These are phyloP conservation scores for Erythrobasidium hasegawianum DNA, from an alignment of 1,284 basidiomycete genomes.

Conservation along the genomic window DNA sequence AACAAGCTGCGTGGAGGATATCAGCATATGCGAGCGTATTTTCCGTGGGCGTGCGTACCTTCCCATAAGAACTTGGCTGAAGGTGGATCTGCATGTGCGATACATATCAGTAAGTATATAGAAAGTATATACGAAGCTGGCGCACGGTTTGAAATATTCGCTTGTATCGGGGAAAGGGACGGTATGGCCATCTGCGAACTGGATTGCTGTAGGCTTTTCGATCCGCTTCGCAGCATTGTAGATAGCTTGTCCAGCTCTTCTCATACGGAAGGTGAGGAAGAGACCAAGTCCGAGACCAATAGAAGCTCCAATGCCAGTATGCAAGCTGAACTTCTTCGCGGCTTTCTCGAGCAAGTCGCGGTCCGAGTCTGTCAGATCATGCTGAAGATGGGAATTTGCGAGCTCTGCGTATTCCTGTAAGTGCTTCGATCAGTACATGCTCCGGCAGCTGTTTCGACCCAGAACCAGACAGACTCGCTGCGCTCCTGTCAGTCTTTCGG, in stretches of 20 bases:
- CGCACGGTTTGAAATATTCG: slow-evolving; percentile 29
- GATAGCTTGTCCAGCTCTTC: slow-evolving; percentile 20
- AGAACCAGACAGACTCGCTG: slow-evolving; percentile 3
- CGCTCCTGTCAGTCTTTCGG: slow-evolving; percentile 15
- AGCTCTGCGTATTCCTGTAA: slow-evolving; percentile 31
- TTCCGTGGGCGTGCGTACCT: not conserved
- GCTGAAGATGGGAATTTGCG: slow-evolving; percentile 18
- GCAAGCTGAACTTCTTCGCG: slow-evolving; percentile 11
- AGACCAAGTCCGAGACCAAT: slow-evolving; percentile 23
- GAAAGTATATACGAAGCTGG: not conserved
- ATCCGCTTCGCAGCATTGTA: slow-evolving; percentile 22
- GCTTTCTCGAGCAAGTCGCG: slow-evolving; percentile 21
- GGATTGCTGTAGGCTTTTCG: slow-evolving; percentile 25
- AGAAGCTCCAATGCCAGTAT: slow-evolving; percentile 25
- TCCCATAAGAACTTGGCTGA: slow-evolving; percentile 25
- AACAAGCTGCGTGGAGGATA: not conserved
- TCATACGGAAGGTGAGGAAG: slow-evolving; percentile 16
- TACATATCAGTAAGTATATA: not conserved
- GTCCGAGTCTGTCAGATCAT: slow-evolving; percentile 25
- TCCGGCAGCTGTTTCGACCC: not conserved
- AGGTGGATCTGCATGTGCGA: slow-evolving; percentile 11
- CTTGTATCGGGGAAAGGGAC: slow-evolving; percentile 26
- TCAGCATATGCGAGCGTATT: not conserved
- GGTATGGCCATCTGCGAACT: slow-evolving; percentile 29
- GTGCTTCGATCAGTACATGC: not conserved